Percentiles rank a stretch among this genome's conserved stretches.
Conservation (phyloP, 805 yeast species). For the Groenewaldozyma salmanticensis region DNA sequence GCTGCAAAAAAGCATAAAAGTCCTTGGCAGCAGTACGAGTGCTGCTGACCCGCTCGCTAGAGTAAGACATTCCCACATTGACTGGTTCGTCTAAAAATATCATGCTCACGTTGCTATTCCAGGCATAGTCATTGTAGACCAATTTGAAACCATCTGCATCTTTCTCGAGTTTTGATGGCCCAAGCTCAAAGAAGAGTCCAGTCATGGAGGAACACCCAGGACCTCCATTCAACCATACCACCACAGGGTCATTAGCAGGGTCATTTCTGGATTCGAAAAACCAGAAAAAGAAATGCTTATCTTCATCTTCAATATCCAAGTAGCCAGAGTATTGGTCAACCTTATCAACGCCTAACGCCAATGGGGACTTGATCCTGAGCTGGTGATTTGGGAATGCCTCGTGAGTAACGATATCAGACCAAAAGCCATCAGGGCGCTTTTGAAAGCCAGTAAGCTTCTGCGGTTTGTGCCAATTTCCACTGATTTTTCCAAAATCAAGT, state of each 20-base stretch:
- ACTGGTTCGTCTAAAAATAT: constrained; percentile 91
- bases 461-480: too few species aligned
- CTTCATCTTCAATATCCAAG: constrained; percentile 56
- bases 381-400: not conserved
- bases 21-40: constrained; percentile 81
- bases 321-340: constrained; percentile 70
- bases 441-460: too few species aligned
- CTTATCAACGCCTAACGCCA: constrained; percentile 35
- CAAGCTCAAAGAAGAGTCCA: constrained; percentile 78
- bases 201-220: constrained; percentile 90
- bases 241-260: constrained; percentile 75
- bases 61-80: constrained; percentile 88
- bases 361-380: not conserved
- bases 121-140: constrained; percentile 70
- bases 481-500: too few species aligned
- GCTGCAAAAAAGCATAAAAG: constrained; percentile 70
- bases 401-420: not conserved
- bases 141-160: too few species aligned
- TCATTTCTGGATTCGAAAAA: constrained; percentile 85
- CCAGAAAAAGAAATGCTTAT: constrained; percentile 88
- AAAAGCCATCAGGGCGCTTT: not conserved
- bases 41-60: constrained; percentile 44
- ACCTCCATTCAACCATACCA: constrained; percentile 89
- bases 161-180: too few species aligned
- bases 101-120: constrained; percentile 87